Evolutionary conservation across 768 basidiomycete genomes (phyloP), one percentile per base, ranked within the genome.

Genomic region (Mycena vitilis): DNA sequence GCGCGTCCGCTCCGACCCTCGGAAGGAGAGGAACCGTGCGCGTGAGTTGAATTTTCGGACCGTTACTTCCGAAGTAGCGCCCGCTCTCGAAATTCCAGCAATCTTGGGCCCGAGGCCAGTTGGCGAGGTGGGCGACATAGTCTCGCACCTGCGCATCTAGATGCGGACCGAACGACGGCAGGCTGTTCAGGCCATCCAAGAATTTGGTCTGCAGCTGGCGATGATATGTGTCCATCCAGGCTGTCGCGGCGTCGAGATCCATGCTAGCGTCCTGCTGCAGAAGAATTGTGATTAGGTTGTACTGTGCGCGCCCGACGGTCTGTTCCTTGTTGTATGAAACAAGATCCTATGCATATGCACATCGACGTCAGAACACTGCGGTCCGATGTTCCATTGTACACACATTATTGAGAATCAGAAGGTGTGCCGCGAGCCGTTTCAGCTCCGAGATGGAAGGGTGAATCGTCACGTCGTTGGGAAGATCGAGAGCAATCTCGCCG

Each of bases 51-150:
- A 55, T 40, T 15, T 55, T n/a, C 37, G n/a, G 15, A 12, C 54
- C 54, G 23, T 55, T 55, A 37, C 12, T 40, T 34, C 54, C 54
- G 16, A 40, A 55, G 22, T 55, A 55, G n/a, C 54, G 37, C 5
- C 11, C n/a, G n/a, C 54, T 40, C 23, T 55, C 54, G 54, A 55
- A 55, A 22, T 40, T 55, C 54, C 54, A 55, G n/a, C 37, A 55
- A 20, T 55, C 54, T 16, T 38, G 37, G 4, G 37, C 38, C 8
- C 54, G 37, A 5, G 54, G 54, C 37, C 54, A 55, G 38, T 40
- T 55, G 6, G 54, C 54, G 2, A 38, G 37, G 13, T 40, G 11
- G n/a, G 22, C 20, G 34, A 23, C 6, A 7, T 56, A 56, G 12
- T 40, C 22, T 13, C 13, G n/a, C 5, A 56, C n/a, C 12, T 56